These are phyloP conservation scores for Lodderomyces jiufengensis DNA, from an alignment of 1,139 yeast genomes.

Conservation along the genomic window DNA sequence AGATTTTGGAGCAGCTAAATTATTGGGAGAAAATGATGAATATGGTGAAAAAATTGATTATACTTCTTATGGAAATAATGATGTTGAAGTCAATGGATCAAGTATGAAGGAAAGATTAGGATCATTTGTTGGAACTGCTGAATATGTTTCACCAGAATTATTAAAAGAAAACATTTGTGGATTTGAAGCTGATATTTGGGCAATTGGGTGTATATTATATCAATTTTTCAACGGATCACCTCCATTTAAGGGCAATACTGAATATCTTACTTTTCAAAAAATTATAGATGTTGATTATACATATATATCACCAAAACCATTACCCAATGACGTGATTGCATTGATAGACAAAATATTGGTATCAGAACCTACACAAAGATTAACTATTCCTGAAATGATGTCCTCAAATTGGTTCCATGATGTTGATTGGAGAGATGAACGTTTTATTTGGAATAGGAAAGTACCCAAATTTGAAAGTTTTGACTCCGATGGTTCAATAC, in stretches of 20 bases:
- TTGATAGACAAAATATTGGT: conserved; percentile 67
- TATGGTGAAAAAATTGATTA: conserved; percentile 39
- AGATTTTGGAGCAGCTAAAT: conserved; percentile 97
- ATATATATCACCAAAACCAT: conserved; percentile 75
- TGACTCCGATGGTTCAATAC: conserved; percentile 1
- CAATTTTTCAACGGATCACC: conserved; percentile 95
- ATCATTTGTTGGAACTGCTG: conserved; percentile 61
- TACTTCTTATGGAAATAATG: conserved; percentile 19
- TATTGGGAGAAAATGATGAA: conserved; percentile 50
- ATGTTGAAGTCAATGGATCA: conserved; percentile 6
- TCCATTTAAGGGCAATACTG: conserved; percentile 95
- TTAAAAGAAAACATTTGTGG: conserved; percentile 81
- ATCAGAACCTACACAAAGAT: conserved; percentile 34
- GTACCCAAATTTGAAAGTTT: conserved; percentile 40
- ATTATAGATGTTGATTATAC: conserved; percentile 81
- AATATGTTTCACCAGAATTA: conserved; percentile 89
- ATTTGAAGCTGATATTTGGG: conserved; percentile 92
- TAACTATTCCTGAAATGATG: conserved; percentile 36
- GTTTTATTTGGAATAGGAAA: conserved; percentile 43
- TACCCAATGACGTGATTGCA: conserved; percentile 55
- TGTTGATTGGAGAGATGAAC: conserved; percentile 41
- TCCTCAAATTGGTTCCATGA: conserved; percentile 36
- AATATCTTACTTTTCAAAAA: conserved; percentile 90
- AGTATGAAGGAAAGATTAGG: conserved; percentile 51
- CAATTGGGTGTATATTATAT: conserved; percentile 87